Base-by-base conservation (phyloP, 1,139 yeast species). In the Lodderomyces oxycetoniae region DNA sequence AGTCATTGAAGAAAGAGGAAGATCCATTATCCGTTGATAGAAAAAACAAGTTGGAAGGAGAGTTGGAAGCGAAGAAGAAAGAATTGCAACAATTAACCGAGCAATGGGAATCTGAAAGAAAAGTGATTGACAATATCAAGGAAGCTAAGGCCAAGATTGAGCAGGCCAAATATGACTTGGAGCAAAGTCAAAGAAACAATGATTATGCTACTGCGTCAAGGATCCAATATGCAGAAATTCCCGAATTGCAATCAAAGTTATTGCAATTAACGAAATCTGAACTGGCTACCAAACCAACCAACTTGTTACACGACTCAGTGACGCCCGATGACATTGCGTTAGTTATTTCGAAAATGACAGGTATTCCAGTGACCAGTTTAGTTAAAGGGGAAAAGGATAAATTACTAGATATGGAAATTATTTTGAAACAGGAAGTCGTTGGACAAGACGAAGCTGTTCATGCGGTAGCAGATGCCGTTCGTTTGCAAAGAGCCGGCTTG, bases 361-460 rank as follows among this genome's bases (percentile, higher is more conserved):
- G 97, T 25, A 88, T 91, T 30, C 98, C 98, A 4, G 84, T 87
- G n/a, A 83, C 79, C 44, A 85, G 88, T 23, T 76, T 91, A 44
- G 71, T 91, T 81, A 84, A 84, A 55, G 97, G 97, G 32, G 98
- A 91, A 54, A 87, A 86, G 61, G 96, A 89, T 54, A 82, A 88
- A 52, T 68, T 91, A 39, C 58, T 91, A 37, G 85, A 74, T 55
- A 91, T 91, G 96, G 97, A 89, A 55, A 67, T 73, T 5, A 74
- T 86, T 1, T 62, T 91, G 45, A 77, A 77, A 47, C 73, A 74
- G 43, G 77, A 86, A 41, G 96, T 91, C 26, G 79, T 91, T 41
- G 98, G 98, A 3, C 98, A 91, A 60, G 95, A 89, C 49, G 95
- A 87, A 52, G 97, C 97, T 0, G 86, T 91, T 33, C 74, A 74